phyloP scores from a whole-genome alignment of 768 basidiomycete genomes.

The Pseudohyphozyma bogoriensis region DNA sequence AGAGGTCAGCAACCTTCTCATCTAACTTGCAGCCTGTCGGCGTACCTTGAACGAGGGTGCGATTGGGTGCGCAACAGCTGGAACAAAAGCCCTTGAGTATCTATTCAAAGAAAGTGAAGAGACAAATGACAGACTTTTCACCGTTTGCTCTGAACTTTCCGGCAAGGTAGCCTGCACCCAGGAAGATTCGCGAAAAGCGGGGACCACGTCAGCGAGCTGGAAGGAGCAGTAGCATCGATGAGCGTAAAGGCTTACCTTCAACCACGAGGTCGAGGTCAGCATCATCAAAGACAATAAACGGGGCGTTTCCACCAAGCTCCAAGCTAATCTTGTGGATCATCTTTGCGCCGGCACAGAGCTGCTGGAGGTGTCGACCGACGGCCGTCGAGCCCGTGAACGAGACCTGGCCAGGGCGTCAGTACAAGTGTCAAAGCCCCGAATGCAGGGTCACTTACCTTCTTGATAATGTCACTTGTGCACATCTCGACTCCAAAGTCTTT shows the following conservation, averaged over 20 bases:
- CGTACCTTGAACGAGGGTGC: constrained; percentile 77
- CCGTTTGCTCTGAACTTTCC: constrained; percentile 43
- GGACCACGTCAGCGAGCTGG: too few species aligned
- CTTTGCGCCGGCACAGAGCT: constrained; percentile 16
- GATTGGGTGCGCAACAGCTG: constrained; percentile 61
- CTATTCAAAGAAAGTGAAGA: constrained; percentile 15
- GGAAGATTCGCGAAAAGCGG: too few species aligned
- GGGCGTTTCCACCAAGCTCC: constrained; percentile 86
- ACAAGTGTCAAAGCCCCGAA: too few species aligned
- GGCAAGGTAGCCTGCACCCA: constrained; percentile 45
- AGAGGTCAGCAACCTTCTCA: constrained; percentile 62
- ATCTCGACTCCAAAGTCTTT: constrained; percentile 78
- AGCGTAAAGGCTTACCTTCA: too few species aligned
- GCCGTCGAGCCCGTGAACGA: constrained; percentile 40
- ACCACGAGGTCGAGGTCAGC: constrained; percentile 86
- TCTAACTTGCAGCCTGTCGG: constrained; percentile 87
- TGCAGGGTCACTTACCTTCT: too few species aligned
- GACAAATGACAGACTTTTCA: background rate
- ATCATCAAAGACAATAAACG: constrained; percentile 91
- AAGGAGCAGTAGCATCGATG: too few species aligned
- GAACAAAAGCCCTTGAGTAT: constrained; percentile 50
- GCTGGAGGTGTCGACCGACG: constrained; percentile 39
- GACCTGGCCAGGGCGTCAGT: too few species aligned
- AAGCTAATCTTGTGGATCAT: constrained; percentile 37
- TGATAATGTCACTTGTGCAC: constrained; percentile 72